phyloP scores from a whole-genome alignment of 306 rosid species.

The Myrica gale region DNA sequence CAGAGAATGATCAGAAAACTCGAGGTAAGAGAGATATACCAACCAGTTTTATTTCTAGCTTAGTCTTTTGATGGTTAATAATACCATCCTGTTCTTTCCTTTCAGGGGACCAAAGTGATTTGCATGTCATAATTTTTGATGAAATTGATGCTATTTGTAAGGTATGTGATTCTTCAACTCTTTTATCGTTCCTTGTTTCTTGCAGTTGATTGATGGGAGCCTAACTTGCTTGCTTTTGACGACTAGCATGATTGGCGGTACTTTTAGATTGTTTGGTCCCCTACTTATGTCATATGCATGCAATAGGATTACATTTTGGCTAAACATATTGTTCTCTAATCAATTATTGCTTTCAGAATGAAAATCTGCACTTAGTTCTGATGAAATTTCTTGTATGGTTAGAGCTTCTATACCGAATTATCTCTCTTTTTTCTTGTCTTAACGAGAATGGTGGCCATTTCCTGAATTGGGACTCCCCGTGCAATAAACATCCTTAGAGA shows the following conservation, averaged over 20 bases:
- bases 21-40: constrained; percentile 53
- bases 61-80: constrained; percentile 31
- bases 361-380: no score
- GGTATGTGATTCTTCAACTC: constrained; percentile 51
- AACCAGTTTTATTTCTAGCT: constrained; percentile 16
- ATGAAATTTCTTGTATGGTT: background rate
- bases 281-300: background rate
- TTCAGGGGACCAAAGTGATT: constrained; percentile 91
- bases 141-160: constrained; percentile 99
- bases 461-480: background rate
- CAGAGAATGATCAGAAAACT: constrained; percentile 88
- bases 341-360: no score
- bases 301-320: background rate
- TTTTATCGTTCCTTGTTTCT: constrained; percentile 7
- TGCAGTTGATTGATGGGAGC: constrained; percentile 21
- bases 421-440: background rate
- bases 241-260: background rate
- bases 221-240: constrained; percentile 19
- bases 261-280: background rate
- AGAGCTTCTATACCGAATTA: background rate
- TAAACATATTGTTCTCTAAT: background rate
- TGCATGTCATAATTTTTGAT: constrained; percentile 97
- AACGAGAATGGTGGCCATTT: background rate
- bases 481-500: background rate
- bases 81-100: constrained; percentile 29